Evolutionary conservation across 2,329 filamentous ascomycete genomes (phyloP).

Genomic region (Talaromyces sp.): DNA sequence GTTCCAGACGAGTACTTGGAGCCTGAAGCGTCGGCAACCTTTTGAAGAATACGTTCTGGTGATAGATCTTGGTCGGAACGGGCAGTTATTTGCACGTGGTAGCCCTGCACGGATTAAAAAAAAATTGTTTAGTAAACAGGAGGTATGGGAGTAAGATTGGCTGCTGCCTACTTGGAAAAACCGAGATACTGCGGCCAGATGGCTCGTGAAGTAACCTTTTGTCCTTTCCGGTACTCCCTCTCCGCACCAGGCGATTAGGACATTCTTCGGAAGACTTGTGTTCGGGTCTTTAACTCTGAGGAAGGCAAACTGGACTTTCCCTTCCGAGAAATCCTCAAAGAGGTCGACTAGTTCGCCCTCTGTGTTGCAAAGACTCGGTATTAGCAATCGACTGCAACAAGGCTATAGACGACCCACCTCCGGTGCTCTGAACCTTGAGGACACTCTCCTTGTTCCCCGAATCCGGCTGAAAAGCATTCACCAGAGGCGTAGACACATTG

Average conservation of each 20-base stretch:
- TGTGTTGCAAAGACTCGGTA: constrained; percentile 27
- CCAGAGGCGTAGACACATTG: constrained; percentile 82
- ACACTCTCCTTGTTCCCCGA: constrained; percentile 83
- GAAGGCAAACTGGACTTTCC: constrained; percentile 93
- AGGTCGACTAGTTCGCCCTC: constrained; percentile 88
- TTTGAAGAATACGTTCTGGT: constrained; percentile 81
- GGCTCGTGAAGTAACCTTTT: constrained; percentile 97
- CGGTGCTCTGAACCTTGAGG: constrained; percentile 86
- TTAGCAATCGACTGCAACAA: not conserved
- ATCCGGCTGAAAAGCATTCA: constrained; percentile 85
- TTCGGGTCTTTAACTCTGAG: constrained; percentile 96
- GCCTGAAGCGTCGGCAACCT: constrained; percentile 89
- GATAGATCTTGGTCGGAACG: constrained; percentile 85
- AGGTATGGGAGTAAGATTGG: not conserved
- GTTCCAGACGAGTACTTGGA: constrained; percentile 72
- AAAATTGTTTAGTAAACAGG: not conserved
- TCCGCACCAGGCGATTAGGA: constrained; percentile 93
- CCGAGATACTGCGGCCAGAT: constrained; percentile 82
- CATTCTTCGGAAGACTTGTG: constrained; percentile 78
- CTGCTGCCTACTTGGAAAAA: constrained; percentile 62
- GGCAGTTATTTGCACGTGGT: constrained; percentile 95
- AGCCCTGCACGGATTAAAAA: constrained; percentile 57
- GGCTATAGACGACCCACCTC: constrained; percentile 54
- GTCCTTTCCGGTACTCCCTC: constrained; percentile 97
- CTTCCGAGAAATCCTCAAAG: constrained; percentile 94